Conservation (phyloP, 257 asterid species). For the Forsythia suspensa region DNA sequence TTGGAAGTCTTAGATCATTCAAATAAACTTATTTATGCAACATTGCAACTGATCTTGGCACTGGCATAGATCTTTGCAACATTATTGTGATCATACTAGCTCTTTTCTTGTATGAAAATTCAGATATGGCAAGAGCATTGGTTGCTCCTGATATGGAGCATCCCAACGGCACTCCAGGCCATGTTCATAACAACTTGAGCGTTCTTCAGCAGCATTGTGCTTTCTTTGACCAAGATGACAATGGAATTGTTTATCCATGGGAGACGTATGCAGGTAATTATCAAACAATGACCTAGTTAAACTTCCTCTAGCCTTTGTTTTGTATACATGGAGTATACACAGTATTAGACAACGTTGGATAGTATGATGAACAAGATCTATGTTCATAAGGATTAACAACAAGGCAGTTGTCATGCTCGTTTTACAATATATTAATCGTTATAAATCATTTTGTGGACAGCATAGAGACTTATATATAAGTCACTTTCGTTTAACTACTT, state of each 20-base stretch:
- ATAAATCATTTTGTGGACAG: background rate
- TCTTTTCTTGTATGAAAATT: background rate
- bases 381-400: no score
- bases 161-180: conserved; percentile 80
- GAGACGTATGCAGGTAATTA: conserved; percentile 47
- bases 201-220: conserved; percentile 86
- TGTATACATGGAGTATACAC: no score
- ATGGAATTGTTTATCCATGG: conserved; percentile 87
- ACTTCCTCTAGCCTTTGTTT: background rate
- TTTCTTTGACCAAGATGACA: conserved; percentile 73
- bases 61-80: background rate
- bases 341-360: no score
- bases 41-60: background rate
- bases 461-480: background rate
- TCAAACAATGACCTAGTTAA: conserved; percentile 10
- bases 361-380: no score
- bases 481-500: background rate
- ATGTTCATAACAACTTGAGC: conserved; percentile 52
- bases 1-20: background rate
- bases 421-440: background rate
- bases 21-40: background rate
- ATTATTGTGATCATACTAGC: background rate
- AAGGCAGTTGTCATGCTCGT: background rate
- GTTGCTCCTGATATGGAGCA: conserved; percentile 74
- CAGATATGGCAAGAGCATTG: conserved; percentile 76